These are phyloP conservation scores for Kodamaea ohmeri DNA, from an alignment of 1,139 yeast species.

Conservation along the genomic window DNA sequence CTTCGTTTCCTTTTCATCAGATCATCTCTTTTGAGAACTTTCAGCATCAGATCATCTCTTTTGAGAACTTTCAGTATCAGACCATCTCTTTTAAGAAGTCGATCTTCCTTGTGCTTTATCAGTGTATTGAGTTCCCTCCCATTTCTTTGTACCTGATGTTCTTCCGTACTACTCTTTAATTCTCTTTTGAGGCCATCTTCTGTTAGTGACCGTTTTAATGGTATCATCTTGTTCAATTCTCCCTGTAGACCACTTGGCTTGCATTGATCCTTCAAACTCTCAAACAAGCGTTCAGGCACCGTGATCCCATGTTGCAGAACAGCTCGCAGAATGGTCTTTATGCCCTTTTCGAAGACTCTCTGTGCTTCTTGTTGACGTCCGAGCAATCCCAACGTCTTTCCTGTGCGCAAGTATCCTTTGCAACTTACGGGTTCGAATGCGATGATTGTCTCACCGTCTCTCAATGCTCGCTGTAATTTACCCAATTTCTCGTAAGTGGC, in stretches of 20 bases:
- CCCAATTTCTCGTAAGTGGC: conserved; percentile 57
- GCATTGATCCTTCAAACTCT: conserved; percentile 26
- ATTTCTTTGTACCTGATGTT: neutral
- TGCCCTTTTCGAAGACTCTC: conserved; percentile 40
- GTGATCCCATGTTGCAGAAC: conserved; percentile 20
- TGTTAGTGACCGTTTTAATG: conserved; percentile 3
- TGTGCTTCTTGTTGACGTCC: conserved; percentile 42
- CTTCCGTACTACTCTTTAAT: too few relatives aligned
- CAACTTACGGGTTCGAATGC: conserved; percentile 53
- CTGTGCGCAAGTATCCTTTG: conserved; percentile 57
- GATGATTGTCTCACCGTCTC: conserved; percentile 44
- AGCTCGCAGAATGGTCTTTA: conserved; percentile 29
- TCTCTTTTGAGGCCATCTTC: neutral
- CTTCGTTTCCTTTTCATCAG: too few relatives aligned
- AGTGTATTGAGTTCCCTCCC: too few relatives aligned
- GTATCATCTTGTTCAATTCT: neutral
- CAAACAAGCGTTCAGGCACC: conserved; percentile 30
- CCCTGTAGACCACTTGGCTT: neutral
- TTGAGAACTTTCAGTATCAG: too few relatives aligned
- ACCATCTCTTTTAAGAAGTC: neutral
- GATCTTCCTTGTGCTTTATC: too few relatives aligned
- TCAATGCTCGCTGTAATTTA: conserved; percentile 37
- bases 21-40: too few relatives aligned
- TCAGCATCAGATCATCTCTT: too few relatives aligned
- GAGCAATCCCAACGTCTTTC: conserved; percentile 39